phyloP scores from a whole-genome alignment of 106 monocot species.

The Dendrobium officinale region DNA sequence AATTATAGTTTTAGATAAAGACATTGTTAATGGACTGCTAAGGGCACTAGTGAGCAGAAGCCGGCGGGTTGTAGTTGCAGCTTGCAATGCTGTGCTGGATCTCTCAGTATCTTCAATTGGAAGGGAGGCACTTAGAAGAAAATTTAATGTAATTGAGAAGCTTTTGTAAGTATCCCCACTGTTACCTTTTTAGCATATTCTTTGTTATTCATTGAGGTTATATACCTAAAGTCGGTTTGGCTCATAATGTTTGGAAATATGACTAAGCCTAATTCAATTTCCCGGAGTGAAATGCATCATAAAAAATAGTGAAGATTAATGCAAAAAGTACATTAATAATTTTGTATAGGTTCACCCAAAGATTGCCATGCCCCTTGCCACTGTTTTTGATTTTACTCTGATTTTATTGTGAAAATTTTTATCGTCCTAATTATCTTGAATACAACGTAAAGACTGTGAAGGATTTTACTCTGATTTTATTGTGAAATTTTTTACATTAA shows the following conservation, averaged over 20 bases:
- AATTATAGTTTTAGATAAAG: slow-evolving; percentile 30
- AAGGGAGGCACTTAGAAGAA: slow-evolving; percentile 30
- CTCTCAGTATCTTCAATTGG: slow-evolving; percentile 39
- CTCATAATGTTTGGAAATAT: neutral
- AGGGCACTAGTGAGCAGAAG: slow-evolving; percentile 24
- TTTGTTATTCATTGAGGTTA: neutral
- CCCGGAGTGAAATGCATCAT: too few species aligned
- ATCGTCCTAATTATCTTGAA: too few species aligned
- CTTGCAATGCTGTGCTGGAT: slow-evolving; percentile 55
- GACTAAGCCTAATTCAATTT: too few species aligned
- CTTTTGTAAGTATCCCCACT: slow-evolving; percentile 44
- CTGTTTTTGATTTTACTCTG: too few species aligned
- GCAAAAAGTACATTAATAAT: neutral
- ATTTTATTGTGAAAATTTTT: too few species aligned
- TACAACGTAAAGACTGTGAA: too few species aligned
- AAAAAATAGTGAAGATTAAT: too few species aligned
- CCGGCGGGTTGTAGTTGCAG: slow-evolving; percentile 21
- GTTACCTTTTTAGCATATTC: neutral
- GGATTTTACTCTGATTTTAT: too few species aligned
- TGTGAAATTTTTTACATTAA: too few species aligned
- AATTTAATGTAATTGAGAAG: slow-evolving; percentile 21
- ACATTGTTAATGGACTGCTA: slow-evolving; percentile 23
- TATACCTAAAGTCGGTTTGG: neutral
- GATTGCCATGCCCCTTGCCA: too few species aligned
- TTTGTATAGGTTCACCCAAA: too few species aligned